Evolutionary conservation across 768 basidiomycete genomes (phyloP), one percentile per base, ranked within the genome.

Genomic region (Rubroboletus pulcherrimus): DNA sequence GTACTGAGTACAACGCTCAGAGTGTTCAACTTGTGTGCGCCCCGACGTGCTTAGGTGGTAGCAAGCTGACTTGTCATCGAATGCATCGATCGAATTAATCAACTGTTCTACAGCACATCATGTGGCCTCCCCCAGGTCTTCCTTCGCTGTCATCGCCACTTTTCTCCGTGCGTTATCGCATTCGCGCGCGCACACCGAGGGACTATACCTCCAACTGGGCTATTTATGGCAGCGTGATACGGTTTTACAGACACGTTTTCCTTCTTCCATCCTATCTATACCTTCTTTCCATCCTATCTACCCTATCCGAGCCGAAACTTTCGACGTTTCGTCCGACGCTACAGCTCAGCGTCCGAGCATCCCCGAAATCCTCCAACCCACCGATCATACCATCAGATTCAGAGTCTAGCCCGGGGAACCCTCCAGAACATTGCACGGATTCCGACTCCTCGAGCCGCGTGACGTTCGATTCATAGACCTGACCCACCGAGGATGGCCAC

Each of bases 191-290:
- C 33, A 34, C 47, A 19, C 47, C 51, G 39, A 52, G 21, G 44
- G 21, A 29, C 31, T 38, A 4, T 17, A 7, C 15, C 19, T 34
- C 41, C 41, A 5, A 31, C 35, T 2, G 7, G 30, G 42, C 34
- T 24, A 19, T 34, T 66, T 64, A 66, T 52, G 55, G 62, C 43
- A 56, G 15, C 45, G 29, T 39, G 43, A 35, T 30, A 51, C 44
- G 37, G 34, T 37, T 17, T 41, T 30, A 24, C 34, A 21, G 35
- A 35, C 53, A 66, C 57, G 51, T 56, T 66, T 24, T 39, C 26
- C 37, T 44, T n/a, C 56, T 63, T 56, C 55, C 53, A 10, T 21
- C 19, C 14, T 34, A 34, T 47, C 46, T 15, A 9, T 10, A 3
- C 10, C 47, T 26, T 37, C 26, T 26, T 26, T 29, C n/a, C 34